Conservation (phyloP, 768 basidiomycete species). For the Lentinula lateritia region DNA sequence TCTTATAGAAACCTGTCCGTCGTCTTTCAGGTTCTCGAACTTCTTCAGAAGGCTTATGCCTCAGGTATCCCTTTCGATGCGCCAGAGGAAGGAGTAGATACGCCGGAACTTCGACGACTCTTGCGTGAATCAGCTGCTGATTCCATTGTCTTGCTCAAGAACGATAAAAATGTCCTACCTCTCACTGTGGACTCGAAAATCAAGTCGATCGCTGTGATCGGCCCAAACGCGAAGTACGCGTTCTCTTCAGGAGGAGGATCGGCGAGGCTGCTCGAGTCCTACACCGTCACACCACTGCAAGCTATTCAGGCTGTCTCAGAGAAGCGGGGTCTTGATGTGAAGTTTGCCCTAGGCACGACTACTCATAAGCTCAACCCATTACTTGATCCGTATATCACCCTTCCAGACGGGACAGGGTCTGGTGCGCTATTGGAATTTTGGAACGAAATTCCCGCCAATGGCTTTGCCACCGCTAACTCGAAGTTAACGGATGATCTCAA, state of each 20-base stretch:
- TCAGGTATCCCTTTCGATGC: slow-evolving; percentile 54
- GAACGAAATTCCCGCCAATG: slow-evolving; percentile 36
- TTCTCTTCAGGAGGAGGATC: slow-evolving; percentile 58
- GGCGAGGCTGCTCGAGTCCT: slow-evolving; percentile 44
- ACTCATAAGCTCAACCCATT: slow-evolving; percentile 46
- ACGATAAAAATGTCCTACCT: slow-evolving; percentile 46
- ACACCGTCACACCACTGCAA: slow-evolving; percentile 51
- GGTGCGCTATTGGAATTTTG: slow-evolving; percentile 40
- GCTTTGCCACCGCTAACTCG: slow-evolving; percentile 24
- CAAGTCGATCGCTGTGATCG: slow-evolving; percentile 52
- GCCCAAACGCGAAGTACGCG: slow-evolving; percentile 51
- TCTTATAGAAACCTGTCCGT: background rate
- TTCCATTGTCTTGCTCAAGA: slow-evolving; percentile 56
- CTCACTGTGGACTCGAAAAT: slow-evolving; percentile 19
- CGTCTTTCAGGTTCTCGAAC: slow-evolving; percentile 35
- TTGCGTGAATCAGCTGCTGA: slow-evolving; percentile 49
- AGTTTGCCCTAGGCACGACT: slow-evolving; percentile 37
- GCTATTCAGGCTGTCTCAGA: slow-evolving; percentile 42
- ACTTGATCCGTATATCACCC: slow-evolving; percentile 38
- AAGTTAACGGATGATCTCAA: slow-evolving; percentile 19
- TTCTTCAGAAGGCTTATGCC: slow-evolving; percentile 38
- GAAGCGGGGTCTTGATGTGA: slow-evolving; percentile 39
- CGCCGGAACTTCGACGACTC: slow-evolving; percentile 38
- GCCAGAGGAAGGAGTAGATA: slow-evolving; percentile 40
- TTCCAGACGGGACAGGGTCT: slow-evolving; percentile 26